These are phyloP conservation scores for Citrullus amarus DNA, from an alignment of 306 rosid genomes.

Conservation along the genomic window DNA sequence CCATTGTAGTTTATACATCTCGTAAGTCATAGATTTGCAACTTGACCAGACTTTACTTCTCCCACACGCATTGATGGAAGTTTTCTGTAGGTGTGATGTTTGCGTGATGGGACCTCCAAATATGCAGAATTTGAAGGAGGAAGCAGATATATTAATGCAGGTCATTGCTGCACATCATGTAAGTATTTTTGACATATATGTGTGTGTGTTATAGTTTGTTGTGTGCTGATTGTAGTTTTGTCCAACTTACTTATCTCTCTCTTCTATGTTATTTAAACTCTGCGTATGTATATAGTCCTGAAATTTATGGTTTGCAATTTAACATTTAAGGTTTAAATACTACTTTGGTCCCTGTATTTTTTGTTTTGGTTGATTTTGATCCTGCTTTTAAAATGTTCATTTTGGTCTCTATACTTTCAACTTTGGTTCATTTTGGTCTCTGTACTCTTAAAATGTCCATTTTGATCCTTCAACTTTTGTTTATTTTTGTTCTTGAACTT, in stretches of 20 bases:
- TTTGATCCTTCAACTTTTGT: no score
- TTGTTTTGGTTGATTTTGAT: no score
- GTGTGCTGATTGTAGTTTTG: background rate
- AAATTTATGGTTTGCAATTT: background rate
- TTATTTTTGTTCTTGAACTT: no score
- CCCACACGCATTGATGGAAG: background rate
- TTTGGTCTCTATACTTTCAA: no score
- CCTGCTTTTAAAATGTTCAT: no score
- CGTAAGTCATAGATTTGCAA: background rate
- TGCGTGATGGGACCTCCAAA: constrained; percentile 70
- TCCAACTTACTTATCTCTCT: background rate
- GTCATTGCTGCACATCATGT: constrained; percentile 45
- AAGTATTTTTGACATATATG: constrained; percentile 12
- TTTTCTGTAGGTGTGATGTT: constrained; percentile 64
- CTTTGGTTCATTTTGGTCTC: no score
- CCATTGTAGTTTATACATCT: background rate
- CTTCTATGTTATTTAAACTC: background rate
- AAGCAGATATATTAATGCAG: constrained; percentile 49
- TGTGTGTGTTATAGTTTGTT: background rate
- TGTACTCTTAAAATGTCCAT: no score
- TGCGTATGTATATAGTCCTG: background rate
- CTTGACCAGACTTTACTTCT: background rate
- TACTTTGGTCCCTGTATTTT: no score
- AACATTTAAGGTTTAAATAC: background rate
- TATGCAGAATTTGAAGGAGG: constrained; percentile 62